Percentiles rank a stretch among this genome's conserved stretches.
These are phyloP conservation scores for Tetradesmus obliquus DNA, from an alignment of 139 green algal genomes.

Conservation along the genomic window DNA sequence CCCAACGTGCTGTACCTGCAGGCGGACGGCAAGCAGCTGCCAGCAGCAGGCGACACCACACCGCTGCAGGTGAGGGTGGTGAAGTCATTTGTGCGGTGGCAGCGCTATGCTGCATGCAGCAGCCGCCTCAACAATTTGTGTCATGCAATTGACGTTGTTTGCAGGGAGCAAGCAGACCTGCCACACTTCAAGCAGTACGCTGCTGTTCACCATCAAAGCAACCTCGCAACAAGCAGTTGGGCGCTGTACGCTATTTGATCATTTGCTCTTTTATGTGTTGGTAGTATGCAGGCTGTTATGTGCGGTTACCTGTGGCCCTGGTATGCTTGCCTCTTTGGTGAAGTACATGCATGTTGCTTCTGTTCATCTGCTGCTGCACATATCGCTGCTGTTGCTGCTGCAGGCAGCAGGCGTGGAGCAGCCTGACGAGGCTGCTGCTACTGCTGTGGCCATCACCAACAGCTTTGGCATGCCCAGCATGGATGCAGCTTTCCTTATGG, in stretches of 20 bases:
- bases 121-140: neutral
- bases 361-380: neutral
- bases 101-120: neutral
- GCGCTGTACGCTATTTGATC: no score
- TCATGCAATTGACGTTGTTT: no score
- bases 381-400: neutral
- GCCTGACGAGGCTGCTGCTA: neutral
- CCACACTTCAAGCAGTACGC: no score
- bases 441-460: conserved; percentile 52
- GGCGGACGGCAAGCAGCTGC: neutral
- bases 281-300: no score
- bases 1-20: conserved; percentile 40
- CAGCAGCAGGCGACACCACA: neutral
- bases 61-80: neutral
- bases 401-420: neutral
- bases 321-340: no score
- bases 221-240: no score
- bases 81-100: no score
- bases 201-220: no score
- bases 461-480: conserved; percentile 58
- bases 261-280: no score
- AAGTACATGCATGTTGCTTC: neutral
- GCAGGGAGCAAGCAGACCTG: no score
- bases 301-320: no score
- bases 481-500: conserved; percentile 2